Percentiles rank a stretch among this genome's conserved stretches.
Conservation (phyloP, 106 monocot species). For the Platanthera zijinensis region DNA sequence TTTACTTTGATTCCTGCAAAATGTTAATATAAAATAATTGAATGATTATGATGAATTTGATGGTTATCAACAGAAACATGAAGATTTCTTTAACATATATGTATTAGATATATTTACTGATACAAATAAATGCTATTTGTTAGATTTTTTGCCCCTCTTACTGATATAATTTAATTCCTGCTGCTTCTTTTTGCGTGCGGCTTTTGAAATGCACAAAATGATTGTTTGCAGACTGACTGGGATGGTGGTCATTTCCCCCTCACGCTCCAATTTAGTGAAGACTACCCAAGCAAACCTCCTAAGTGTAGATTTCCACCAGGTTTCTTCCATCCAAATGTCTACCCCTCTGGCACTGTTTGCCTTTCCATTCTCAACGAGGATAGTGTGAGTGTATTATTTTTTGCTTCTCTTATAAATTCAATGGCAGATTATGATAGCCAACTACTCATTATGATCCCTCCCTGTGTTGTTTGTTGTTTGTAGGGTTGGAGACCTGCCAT, state of each 20-base stretch:
- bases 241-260: constrained; percentile 32
- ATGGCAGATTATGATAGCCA: background rate
- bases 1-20: too few species aligned
- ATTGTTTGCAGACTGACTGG: constrained; percentile 27
- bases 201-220: background rate
- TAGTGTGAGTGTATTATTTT: constrained; percentile 8
- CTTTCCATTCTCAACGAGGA: constrained; percentile 43
- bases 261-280: constrained; percentile 25
- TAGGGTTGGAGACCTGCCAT: constrained; percentile 98
- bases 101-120: background rate
- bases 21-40: too few species aligned
- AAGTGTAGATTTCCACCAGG: constrained; percentile 41
- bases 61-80: too few species aligned
- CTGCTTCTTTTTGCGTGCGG: background rate
- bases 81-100: background rate
- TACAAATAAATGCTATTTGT: background rate
- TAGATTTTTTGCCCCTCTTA: background rate
- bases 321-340: constrained; percentile 40
- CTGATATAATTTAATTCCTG: background rate
- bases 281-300: constrained; percentile 41
- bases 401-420: background rate
- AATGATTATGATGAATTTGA: too few species aligned
- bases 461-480: background rate
- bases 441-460: background rate
- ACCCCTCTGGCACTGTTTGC: constrained; percentile 38